Percentiles rank a stretch among this genome's conserved stretches.
Conservation (phyloP, 2,329 filamentous ascomycete genomes). For the Colletotrichum sp. region DNA sequence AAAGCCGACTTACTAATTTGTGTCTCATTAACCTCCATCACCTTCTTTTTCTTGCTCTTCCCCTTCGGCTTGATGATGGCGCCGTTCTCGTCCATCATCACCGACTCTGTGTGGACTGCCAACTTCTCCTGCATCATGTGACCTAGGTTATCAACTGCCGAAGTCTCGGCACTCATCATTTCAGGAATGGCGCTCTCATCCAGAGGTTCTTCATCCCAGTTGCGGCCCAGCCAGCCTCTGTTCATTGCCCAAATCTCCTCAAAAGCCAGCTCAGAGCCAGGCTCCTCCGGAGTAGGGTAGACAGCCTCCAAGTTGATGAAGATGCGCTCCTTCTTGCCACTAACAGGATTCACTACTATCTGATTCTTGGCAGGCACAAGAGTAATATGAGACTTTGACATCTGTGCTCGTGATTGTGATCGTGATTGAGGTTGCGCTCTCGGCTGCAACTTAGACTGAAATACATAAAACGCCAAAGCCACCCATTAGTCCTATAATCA, state of each 20-base stretch:
- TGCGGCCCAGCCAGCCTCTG: constrained; percentile 70
- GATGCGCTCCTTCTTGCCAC: constrained; percentile 82
- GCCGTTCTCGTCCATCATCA: constrained; percentile 65
- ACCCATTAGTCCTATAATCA: constrained; percentile 93
- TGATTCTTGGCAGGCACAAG: constrained; percentile 76
- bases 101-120: constrained; percentile 46
- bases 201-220: constrained; percentile 48
- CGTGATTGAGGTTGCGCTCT: constrained; percentile 30
- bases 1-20: constrained; percentile 77
- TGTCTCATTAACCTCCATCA: constrained; percentile 87
- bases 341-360: constrained; percentile 81
- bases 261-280: constrained; percentile 81
- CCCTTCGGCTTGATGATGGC: constrained; percentile 51
- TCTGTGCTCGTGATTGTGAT: constrained; percentile 52
- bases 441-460: constrained; percentile 45
- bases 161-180: constrained; percentile 4
- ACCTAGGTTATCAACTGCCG: constrained; percentile 22
- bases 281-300: constrained; percentile 78
- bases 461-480: constrained; percentile 55
- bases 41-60: constrained; percentile 73
- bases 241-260: constrained; percentile 86
- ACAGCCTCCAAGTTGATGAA: constrained; percentile 86
- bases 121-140: constrained; percentile 40
- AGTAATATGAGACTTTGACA: constrained; percentile 67
- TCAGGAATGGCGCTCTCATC: constrained; percentile 12